phyloP scores from a whole-genome alignment of 495 filamentous ascomycete genomes.

The Lophiostoma macrostomum region DNA sequence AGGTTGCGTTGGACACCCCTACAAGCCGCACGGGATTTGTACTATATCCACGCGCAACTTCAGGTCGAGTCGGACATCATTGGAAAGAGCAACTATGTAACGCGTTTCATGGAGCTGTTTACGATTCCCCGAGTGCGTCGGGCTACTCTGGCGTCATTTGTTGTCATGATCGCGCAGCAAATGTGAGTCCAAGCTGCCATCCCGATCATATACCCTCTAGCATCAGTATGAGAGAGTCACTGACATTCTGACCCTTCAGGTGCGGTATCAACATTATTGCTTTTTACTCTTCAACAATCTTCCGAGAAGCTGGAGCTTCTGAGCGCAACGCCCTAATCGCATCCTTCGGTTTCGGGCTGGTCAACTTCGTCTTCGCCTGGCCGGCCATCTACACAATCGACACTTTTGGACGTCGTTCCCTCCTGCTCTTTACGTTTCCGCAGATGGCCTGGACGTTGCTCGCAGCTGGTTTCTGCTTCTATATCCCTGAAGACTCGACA shows the following conservation, averaged over 20 bases:
- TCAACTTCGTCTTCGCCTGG: constrained; percentile 83
- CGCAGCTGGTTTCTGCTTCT: constrained; percentile 67
- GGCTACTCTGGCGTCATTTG: constrained; percentile 61
- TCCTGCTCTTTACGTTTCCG: constrained; percentile 82
- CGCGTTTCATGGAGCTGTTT: constrained; percentile 61
- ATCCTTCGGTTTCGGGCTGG: constrained; percentile 74
- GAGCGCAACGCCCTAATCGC: constrained; percentile 62
- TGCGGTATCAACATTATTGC: constrained; percentile 65
- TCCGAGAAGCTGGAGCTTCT: constrained; percentile 58
- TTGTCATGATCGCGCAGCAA: constrained; percentile 74
- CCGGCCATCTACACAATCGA: constrained; percentile 84
- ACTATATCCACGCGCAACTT: constrained; percentile 66
- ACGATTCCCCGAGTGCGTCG: constrained; percentile 66
- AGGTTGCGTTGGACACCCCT: constrained; percentile 61
- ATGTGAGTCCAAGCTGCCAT: too few relatives aligned
- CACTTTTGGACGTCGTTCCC: constrained; percentile 71
- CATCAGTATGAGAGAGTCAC: too few relatives aligned
- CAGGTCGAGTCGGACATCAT: constrained; percentile 19
- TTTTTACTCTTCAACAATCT: constrained; percentile 81
- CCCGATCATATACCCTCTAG: too few relatives aligned
- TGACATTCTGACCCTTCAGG: too few relatives aligned
- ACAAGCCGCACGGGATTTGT: constrained; percentile 74
- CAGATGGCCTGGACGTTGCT: constrained; percentile 79
- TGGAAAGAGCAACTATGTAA: constrained; percentile 28
- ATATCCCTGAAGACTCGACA: constrained; percentile 51